Base-by-base conservation (phyloP, 2,329 filamentous ascomycete genomes). In the Neofusicoccum laricinum region DNA sequence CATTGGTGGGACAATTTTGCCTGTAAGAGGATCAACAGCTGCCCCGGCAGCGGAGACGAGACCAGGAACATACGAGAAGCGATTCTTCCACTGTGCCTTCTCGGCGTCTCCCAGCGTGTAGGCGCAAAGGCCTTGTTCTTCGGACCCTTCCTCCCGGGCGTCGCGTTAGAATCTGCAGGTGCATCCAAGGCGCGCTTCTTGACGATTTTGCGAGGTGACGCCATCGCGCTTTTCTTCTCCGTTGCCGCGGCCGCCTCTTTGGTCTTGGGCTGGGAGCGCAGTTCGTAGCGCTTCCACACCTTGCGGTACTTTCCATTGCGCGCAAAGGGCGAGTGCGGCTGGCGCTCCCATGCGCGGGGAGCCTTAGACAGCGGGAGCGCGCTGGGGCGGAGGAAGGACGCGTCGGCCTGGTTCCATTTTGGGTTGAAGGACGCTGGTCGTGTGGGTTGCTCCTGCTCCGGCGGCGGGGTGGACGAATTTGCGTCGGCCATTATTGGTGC, bases 291-390 rank as follows among this genome's bases (percentile, higher is more conserved):
- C 59, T 80, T 80, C 80, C 81, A 84, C 38, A 84, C 78, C 68
- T 81, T 82, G 66, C 78, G 78, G 19, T 77, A 73, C 62, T 73
- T 75, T 11, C 73, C 74, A 34, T 74, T 71, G 15, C 71, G 68
- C 19, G 69, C 67, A 62, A 76, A 74, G 12, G 79, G 79, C 12
- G 76, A 76, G 65, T 79, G 72, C 6, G 80, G 78, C 63, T 76
- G 77, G 57, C 82, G 77, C 63, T 84, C 82, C 81, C 81, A 84
- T 51, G 75, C 81, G 51, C 81, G 79, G 17, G 77, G 79, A 3
- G 78, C 73, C 57, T 77, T 79, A 14, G 76, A 69, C 32, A 81
- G 67, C 15, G 78, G 74, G 4, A 83, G 71, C 36, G 78, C 72
- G 45, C 67, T 71, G 10, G 80, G 79, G 45, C 76, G 73, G 65